A percentile compares a stretch with the other conserved stretches of the same genome.
Conservation (phyloP, 139 green algal genomes). For the Asterochloris erici region DNA sequence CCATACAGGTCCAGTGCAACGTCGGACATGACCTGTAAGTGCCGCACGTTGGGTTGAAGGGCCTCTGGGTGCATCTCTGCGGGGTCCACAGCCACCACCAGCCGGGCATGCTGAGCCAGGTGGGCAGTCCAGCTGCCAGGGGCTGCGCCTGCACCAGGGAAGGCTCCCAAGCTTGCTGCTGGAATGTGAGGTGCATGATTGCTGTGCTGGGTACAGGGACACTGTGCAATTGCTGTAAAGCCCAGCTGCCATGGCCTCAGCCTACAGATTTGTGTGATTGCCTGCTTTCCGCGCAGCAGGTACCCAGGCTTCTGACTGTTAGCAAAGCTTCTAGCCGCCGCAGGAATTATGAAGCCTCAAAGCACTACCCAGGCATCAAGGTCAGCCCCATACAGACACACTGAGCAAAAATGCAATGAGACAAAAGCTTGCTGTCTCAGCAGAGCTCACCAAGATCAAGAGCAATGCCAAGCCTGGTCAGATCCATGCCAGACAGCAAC, state of each 20-base stretch:
- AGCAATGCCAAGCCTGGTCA: not conserved
- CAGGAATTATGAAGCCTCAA: too few relatives aligned
- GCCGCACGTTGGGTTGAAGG: constrained; percentile 4
- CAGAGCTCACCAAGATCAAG: not conserved
- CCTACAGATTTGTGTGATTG: too few relatives aligned
- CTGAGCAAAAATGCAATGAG: not conserved
- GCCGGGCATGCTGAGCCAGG: not conserved
- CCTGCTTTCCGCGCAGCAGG: too few relatives aligned
- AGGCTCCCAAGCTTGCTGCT: not conserved
- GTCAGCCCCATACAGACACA: too few relatives aligned
- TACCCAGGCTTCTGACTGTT: too few relatives aligned
- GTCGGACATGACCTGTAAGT: not conserved
- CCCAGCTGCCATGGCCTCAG: too few relatives aligned
- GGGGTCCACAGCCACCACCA: constrained; percentile 6
- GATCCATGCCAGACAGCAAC: not conserved
- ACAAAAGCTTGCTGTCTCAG: not conserved
- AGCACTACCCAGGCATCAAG: too few relatives aligned
- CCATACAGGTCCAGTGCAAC: not conserved
- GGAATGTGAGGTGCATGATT: too few relatives aligned
- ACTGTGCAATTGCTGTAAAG: too few relatives aligned
- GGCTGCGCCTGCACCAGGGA: constrained; percentile 5
- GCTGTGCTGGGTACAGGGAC: too few relatives aligned
- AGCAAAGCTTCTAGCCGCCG: too few relatives aligned
- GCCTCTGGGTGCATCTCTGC: constrained; percentile 2
- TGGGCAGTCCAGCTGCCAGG: constrained; percentile 2